Conservation (phyloP, 2,329 filamentous ascomycete species). For the Scortechinia acanthostroma region DNA sequence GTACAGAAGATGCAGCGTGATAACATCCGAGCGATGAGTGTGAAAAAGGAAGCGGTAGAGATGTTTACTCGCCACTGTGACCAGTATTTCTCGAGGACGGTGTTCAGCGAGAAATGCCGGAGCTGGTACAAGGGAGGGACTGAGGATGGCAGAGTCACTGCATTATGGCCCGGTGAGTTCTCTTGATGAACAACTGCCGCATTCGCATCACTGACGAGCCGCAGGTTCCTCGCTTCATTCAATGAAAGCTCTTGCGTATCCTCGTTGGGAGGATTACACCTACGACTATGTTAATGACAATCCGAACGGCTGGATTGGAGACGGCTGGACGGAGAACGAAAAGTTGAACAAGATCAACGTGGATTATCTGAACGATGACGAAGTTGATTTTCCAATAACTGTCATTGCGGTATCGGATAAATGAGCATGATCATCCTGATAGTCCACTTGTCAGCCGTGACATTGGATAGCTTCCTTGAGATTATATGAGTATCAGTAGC, state of each 20-base stretch:
- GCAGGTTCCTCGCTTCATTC: conserved; percentile 23
- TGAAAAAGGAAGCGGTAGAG: conserved; percentile 14
- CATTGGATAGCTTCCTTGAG: too few species aligned
- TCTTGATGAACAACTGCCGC: conserved; percentile 1
- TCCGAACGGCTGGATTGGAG: conserved; percentile 18
- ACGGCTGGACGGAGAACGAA: conserved; percentile 22
- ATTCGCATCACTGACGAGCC: not conserved
- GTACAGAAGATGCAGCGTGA: conserved; percentile 22
- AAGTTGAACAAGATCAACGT: conserved; percentile 18
- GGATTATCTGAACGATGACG: conserved; percentile 22
- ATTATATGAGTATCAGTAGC: too few species aligned
- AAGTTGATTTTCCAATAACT: conserved; percentile 17
- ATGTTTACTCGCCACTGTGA: conserved; percentile 19
- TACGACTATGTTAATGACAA: conserved; percentile 24
- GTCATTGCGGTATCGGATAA: too few species aligned
- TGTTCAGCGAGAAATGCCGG: conserved; percentile 21
- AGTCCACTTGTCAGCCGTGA: too few species aligned
- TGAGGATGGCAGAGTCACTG: conserved; percentile 17
- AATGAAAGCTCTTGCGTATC: conserved; percentile 19
- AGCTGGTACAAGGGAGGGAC: conserved; percentile 27
- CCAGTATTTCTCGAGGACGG: conserved; percentile 20
- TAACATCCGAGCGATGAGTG: conserved; percentile 17
- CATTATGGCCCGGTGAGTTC: conserved; percentile 19
- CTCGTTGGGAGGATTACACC: conserved; percentile 26
- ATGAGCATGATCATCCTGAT: too few species aligned